phyloP scores from a whole-genome alignment of 179 eudicot species.

The Corrigiola litoralis region DNA sequence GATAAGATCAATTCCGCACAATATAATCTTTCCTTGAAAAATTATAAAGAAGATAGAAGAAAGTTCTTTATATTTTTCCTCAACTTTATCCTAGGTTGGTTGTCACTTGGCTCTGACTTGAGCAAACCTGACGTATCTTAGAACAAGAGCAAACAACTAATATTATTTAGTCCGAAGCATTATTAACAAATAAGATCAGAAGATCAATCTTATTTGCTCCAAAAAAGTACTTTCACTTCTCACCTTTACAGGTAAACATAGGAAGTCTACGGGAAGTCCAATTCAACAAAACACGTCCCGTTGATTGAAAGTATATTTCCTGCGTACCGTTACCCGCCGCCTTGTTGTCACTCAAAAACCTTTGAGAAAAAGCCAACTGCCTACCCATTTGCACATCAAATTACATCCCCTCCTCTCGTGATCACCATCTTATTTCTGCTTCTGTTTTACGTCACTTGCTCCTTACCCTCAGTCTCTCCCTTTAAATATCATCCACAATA shows the following conservation, averaged over 20 bases:
- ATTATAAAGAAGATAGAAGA: too few species aligned
- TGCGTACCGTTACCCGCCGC: constrained; percentile 23
- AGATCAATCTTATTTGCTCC: constrained; percentile 1
- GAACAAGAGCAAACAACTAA: constrained; percentile 16
- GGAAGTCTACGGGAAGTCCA: not conserved
- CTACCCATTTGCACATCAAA: not conserved
- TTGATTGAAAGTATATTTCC: constrained; percentile 18
- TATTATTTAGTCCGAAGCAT: not conserved
- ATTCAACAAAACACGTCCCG: constrained; percentile 17
- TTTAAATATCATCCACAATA: constrained; percentile 41
- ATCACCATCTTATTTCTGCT: constrained; percentile 31
- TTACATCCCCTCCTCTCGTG: not conserved
- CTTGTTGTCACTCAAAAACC: constrained; percentile 10
- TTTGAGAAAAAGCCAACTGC: constrained; percentile 16
- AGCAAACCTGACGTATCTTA: constrained; percentile 10
- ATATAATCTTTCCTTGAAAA: too few species aligned
- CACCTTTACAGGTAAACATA: constrained; percentile 13
- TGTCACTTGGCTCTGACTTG: not conserved
- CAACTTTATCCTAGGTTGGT: too few species aligned
- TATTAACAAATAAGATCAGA: not conserved
- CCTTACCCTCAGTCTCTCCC: constrained; percentile 8
- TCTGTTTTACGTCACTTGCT: constrained; percentile 50
- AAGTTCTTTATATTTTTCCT: too few species aligned
- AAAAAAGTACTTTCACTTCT: not conserved
- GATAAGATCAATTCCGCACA: too few species aligned